Percentiles rank a stretch among this genome's conserved stretches.
Conservation (phyloP, 768 basidiomycete species). For the Peribolospora kevripleyi region DNA sequence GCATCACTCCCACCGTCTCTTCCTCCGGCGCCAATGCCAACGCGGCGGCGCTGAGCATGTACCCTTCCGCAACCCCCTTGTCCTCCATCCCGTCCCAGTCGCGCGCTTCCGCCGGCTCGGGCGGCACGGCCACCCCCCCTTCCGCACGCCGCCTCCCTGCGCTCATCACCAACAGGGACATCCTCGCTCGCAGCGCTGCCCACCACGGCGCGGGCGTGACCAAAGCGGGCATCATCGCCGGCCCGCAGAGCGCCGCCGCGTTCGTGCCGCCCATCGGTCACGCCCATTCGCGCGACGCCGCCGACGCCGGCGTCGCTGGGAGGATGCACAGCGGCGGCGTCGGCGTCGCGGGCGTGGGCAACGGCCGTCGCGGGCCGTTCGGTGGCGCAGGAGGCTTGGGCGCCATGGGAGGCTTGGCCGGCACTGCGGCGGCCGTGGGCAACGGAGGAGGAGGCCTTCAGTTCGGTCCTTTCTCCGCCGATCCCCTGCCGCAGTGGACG, state of each 20-base stretch:
- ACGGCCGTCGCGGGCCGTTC: constrained; percentile 16
- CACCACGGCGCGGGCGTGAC: background rate
- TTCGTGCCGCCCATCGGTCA: constrained; percentile 27
- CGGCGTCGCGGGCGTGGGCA: background rate
- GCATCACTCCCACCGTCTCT: background rate
- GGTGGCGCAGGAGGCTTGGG: constrained; percentile 9
- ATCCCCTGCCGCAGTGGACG: background rate
- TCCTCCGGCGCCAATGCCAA: background rate
- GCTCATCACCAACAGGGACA: constrained; percentile 7
- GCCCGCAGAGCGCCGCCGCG: constrained; percentile 19
- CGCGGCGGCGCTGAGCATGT: background rate
- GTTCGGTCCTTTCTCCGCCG: constrained; percentile 2
- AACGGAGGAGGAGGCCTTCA: background rate
- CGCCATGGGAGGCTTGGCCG: constrained; percentile 8
- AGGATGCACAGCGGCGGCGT: constrained; percentile 6
- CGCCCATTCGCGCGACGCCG: constrained; percentile 8
- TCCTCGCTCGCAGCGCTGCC: background rate
- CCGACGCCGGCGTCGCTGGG: background rate
- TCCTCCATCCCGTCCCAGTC: background rate
- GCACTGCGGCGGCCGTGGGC: constrained; percentile 2
- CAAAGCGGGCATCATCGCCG: background rate
- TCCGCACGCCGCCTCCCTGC: constrained; percentile 5
- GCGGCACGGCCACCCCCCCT: background rate
- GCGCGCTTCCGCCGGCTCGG: background rate
- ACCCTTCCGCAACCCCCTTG: background rate